Evolutionary conservation across 306 rosid species (phyloP), one percentile per base, ranked within the genome.

Genomic region (Psophocarpus tetragonolobus): DNA sequence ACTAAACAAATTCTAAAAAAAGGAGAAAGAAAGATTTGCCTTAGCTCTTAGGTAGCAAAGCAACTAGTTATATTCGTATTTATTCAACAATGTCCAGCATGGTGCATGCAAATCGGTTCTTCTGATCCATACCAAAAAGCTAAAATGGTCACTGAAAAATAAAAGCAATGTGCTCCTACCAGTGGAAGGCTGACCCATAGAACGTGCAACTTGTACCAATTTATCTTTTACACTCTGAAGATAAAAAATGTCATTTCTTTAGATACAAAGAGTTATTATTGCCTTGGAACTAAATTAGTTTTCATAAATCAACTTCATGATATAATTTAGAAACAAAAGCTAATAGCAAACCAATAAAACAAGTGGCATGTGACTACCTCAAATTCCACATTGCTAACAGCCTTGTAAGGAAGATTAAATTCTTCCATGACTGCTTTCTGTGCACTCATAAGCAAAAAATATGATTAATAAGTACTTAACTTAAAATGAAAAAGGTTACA

Each of bases 371-470:
- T 53, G 75, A 72, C 76, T 89, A 90, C 99, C 99, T 95, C 90
- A 42, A 85, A 90, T 73, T 95, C 97, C 58, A 88, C 78, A 56
- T 35, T 72, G 82, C 81, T 82, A 71, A 90, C 90, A 44, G 88
- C 93, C 84, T 68, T 88, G 89, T 81, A 89, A 15, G 91, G 82
- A 77, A 89, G 97, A 74, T 78, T 90, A 81, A 92, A 87, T 74
- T 92, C 90, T 5, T 88, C 88, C 96, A 91, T 80, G 83, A 84
- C 79, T 13, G 85, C 77, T 78, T 91, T 88, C 99, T 95, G 87
- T 4, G 85, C 68, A 78, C 39, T 54, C 83, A 84, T 64, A 53
- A 80, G 78, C 69, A 84, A 60, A 76, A 42, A 12, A 70, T 5
- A 73, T 7, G 56, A 72, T 13, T 41, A 36, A 64, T 79, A 57